Evolutionary conservation across 768 basidiomycete genomes (phyloP), one percentile per base, ranked within the genome.

Genomic region (Agrocybe chaxingu): DNA sequence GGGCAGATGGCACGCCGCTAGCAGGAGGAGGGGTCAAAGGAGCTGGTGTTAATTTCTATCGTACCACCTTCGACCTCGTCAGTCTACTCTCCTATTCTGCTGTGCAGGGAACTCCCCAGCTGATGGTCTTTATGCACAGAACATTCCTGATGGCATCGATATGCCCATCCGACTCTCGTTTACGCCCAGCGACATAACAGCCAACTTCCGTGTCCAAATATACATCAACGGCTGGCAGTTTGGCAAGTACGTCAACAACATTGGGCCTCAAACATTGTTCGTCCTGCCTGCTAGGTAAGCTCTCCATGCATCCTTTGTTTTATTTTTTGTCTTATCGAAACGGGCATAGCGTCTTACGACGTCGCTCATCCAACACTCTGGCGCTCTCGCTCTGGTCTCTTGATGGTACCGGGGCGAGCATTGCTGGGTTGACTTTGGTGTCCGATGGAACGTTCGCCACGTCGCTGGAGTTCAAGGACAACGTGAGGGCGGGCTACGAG

Each of bases 1-100:
- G 89, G 88, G 40, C 55, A 8, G 57, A 61, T 6, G 53, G 66
- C 8, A 77, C 86, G 41, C 72, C 82, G n/a, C 70, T 88, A 4
- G 66, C 76, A 1, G 62, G 73, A 12, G 86, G 87, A 8, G 72
- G 89, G 13, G 83, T 85, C 0, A 62, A 70, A 41, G 70, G 70
- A 6, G 80, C 89, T 5, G 90, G 90, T 12, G 77, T 90, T 24
- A 90, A 89, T 10, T 91, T 92, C 70, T 92, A 89, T 63, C 76
- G 86, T 24, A 84, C 88, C 6, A 85, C 80, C 0, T 88, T 92
- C 62, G 67, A 79, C 13, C 70, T 92, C n/a, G 61, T 76, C 50
- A 7, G 65, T 58, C 5, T 32, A 10, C 35, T 39, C 12, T 18
- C 8, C 7, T 19, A 4, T 18, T 24, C 44, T 40, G 16, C 8